A percentile compares a stretch with the other conserved stretches of the same genome.
phyloP scores from a whole-genome alignment of 345 rosid species.

The Citrus sp. region DNA sequence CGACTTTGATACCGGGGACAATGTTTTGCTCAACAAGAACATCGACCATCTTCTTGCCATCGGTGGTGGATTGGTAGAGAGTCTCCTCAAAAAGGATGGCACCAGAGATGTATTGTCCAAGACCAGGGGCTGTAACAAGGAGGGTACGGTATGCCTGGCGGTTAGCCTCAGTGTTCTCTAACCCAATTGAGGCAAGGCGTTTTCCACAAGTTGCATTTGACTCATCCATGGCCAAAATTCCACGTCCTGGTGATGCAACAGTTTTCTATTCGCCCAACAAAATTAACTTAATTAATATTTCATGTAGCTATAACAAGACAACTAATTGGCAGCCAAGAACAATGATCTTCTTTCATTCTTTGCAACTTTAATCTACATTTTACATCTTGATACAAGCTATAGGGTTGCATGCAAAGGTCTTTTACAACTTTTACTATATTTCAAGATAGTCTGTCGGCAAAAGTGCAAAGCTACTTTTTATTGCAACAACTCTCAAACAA shows the following conservation, averaged over 20 bases:
- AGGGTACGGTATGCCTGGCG: conserved; percentile 96
- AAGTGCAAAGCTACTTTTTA: not conserved
- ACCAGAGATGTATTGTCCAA: conserved; percentile 83
- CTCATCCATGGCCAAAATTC: conserved; percentile 98
- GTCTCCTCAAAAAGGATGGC: conserved; percentile 98
- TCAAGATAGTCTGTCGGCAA: not conserved
- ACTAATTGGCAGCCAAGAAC: too few species aligned
- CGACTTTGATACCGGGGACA: conserved; percentile 97
- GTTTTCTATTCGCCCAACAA: conserved; percentile 54
- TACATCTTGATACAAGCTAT: not conserved
- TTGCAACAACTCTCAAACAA: not conserved
- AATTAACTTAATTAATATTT: not conserved
- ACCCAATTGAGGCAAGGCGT: conserved; percentile 87
- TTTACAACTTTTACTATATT: not conserved
- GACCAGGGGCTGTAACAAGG: conserved; percentile 75
- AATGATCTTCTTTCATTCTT: too few species aligned
- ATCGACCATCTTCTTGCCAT: conserved; percentile 90
- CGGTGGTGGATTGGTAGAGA: conserved; percentile 83
- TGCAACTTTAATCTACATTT: not conserved
- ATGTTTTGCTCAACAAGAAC: conserved; percentile 85
- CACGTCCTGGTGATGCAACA: conserved; percentile 92
- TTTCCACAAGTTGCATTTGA: conserved; percentile 97
- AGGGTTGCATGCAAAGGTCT: not conserved
- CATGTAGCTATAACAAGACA: not conserved
- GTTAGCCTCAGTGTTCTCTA: conserved; percentile 96